These are phyloP conservation scores for Diplodia mutila DNA, from an alignment of 2,329 filamentous ascomycete genomes.

Conservation along the genomic window DNA sequence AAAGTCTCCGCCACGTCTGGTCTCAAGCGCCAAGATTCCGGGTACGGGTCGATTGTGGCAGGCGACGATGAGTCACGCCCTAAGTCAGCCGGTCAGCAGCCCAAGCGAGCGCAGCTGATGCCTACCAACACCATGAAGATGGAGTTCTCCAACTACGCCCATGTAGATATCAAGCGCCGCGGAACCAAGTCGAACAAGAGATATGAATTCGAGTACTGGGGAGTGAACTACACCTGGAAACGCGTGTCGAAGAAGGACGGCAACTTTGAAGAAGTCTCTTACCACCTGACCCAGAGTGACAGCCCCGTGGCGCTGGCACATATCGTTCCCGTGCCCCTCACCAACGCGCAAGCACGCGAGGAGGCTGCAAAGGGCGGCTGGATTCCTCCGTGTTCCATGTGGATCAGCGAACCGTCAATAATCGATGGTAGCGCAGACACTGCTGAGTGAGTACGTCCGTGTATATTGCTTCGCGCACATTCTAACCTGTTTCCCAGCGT, in stretches of 20 bases:
- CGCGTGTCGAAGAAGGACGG: conserved; percentile 71
- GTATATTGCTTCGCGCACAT: conserved; percentile 19
- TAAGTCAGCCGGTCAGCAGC: conserved; percentile 40
- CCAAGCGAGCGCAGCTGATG: conserved; percentile 42
- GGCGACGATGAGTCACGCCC: conserved; percentile 36
- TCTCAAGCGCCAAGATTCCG: conserved; percentile 62
- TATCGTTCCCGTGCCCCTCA: conserved; percentile 79
- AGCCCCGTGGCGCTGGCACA: conserved; percentile 71
- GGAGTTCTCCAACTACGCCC: conserved; percentile 97
- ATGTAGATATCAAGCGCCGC: conserved; percentile 76
- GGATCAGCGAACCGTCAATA: conserved; percentile 77
- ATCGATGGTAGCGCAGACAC: conserved; percentile 75
- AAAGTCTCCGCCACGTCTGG: conserved; percentile 46
- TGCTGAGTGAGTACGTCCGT: conserved; percentile 71
- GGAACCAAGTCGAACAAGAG: conserved; percentile 69
- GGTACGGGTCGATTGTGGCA: conserved; percentile 55
- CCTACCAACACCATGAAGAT: conserved; percentile 82
- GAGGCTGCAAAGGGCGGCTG: conserved; percentile 82
- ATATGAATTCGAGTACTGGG: conserved; percentile 96
- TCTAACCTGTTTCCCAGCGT: conserved; percentile 60
- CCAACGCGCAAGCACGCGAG: conserved; percentile 68
- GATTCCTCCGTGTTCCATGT: conserved; percentile 88
- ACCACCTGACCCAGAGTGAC: conserved; percentile 75
- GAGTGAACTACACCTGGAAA: conserved; percentile 81
- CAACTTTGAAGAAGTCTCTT: conserved; percentile 67